phyloP scores from a whole-genome alignment of 371 early-diverging fungal genomes.

The Syncephalastrum racemosum region DNA sequence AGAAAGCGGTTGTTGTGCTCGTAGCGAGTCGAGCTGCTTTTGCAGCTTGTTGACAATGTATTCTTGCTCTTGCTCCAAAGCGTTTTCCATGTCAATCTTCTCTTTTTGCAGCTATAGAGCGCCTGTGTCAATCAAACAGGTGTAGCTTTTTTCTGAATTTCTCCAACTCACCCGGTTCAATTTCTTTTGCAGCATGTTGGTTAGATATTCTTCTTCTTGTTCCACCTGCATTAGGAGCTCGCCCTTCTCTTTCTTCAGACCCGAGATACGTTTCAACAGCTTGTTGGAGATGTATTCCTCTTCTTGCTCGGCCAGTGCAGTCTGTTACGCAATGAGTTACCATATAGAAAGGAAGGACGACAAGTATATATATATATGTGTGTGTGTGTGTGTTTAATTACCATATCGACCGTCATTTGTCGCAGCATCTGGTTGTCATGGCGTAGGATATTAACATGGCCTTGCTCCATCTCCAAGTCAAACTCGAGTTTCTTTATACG shows the following conservation, averaged over 20 bases:
- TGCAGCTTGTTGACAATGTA: conserved; percentile 74
- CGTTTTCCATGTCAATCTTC: conserved; percentile 80
- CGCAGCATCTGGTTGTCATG: conserved; percentile 65
- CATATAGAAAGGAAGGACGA: not conserved
- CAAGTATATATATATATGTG: not conserved
- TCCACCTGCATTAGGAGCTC: conserved; percentile 68
- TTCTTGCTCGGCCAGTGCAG: conserved; percentile 66
- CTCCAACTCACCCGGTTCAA: conserved; percentile 49
- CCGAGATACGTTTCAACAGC: conserved; percentile 63
- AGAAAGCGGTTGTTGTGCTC: conserved; percentile 39
- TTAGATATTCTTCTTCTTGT: conserved; percentile 75
- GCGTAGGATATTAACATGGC: conserved; percentile 65
- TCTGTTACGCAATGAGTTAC: conserved; percentile 30
- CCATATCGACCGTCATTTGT: conserved; percentile 66
- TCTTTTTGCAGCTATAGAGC: conserved; percentile 66
- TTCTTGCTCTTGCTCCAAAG: conserved; percentile 84
- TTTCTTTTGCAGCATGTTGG: conserved; percentile 74
- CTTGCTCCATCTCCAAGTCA: conserved; percentile 70
- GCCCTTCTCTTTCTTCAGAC: conserved; percentile 71
- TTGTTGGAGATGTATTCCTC: conserved; percentile 73
- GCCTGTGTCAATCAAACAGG: not conserved
- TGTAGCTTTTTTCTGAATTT: conserved; percentile 1
- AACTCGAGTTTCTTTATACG: conserved; percentile 59
- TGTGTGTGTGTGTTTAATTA: conserved; percentile 17
- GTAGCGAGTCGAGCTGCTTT: conserved; percentile 59